These are phyloP conservation scores for Aureoboletus auriporus DNA, from an alignment of 768 basidiomycete species.

Conservation along the genomic window DNA sequence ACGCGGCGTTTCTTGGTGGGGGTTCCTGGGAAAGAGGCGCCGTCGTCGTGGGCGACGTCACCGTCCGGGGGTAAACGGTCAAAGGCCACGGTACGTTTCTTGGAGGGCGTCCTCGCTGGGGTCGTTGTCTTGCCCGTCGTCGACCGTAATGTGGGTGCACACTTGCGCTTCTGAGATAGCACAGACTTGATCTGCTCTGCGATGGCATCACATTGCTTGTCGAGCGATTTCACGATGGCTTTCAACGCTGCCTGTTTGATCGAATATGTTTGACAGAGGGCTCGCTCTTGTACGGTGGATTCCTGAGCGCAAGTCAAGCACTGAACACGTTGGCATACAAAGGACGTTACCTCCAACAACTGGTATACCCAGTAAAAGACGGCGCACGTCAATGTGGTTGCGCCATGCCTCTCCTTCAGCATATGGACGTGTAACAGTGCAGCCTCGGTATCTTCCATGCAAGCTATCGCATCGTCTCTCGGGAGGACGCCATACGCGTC, in stretches of 20 bases:
- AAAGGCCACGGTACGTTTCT: slow-evolving; percentile 31
- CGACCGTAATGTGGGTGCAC: background rate
- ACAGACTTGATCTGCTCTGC: slow-evolving; percentile 20
- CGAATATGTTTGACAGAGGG: slow-evolving; percentile 15
- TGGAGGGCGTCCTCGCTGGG: slow-evolving; percentile 17
- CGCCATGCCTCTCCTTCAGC: slow-evolving; percentile 18
- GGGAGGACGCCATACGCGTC: slow-evolving; percentile 18
- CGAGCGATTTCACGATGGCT: slow-evolving; percentile 14
- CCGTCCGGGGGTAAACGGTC: slow-evolving; percentile 7
- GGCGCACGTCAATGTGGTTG: slow-evolving; percentile 29
- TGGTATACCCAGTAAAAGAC: slow-evolving; percentile 47
- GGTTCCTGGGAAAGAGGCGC: slow-evolving; percentile 34
- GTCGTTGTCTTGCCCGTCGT: background rate
- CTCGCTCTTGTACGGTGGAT: slow-evolving; percentile 18
- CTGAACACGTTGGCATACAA: background rate
- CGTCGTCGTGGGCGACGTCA: slow-evolving; percentile 24
- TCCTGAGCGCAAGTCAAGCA: slow-evolving; percentile 9
- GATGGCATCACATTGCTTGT: slow-evolving; percentile 23
- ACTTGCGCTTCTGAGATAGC: slow-evolving; percentile 4
- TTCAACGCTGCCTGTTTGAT: slow-evolving; percentile 17
- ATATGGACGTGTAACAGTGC: slow-evolving; percentile 11
- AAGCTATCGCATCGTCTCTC: slow-evolving; percentile 22
- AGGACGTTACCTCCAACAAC: slow-evolving; percentile 31
- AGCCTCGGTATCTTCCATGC: slow-evolving; percentile 33
- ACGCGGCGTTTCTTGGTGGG: slow-evolving; percentile 41